Percentiles rank a stretch among this genome's conserved stretches.
phyloP scores from a whole-genome alignment of 2,329 filamentous ascomycete genomes.

The Hypoxylon sp. region DNA sequence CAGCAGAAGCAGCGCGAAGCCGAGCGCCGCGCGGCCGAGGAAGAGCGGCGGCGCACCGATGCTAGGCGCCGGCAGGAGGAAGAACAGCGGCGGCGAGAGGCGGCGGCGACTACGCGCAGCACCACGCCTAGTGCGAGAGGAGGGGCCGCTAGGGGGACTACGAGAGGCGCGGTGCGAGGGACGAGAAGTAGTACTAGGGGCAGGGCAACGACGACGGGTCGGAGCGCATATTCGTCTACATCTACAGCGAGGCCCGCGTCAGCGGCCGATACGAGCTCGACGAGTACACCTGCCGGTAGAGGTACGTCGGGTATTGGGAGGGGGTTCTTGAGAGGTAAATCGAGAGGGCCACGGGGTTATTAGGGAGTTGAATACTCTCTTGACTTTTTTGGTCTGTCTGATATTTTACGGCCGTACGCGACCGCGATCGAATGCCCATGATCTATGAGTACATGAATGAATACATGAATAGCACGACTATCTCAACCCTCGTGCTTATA shows the following conservation, averaged over 20 bases:
- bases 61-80: slow-evolving; percentile 73
- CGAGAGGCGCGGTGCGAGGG: slow-evolving; percentile 35
- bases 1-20: slow-evolving; percentile 78
- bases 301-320: slow-evolving; percentile 59
- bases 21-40: slow-evolving; percentile 80
- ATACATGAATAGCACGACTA: slow-evolving; percentile 12
- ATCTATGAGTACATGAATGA: slow-evolving; percentile 25
- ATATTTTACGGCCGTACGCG: background rate
- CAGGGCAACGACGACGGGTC: slow-evolving; percentile 51
- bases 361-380: slow-evolving; percentile 10
- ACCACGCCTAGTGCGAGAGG: background rate
- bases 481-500: background rate
- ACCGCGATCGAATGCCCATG: background rate
- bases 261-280: slow-evolving; percentile 46
- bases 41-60: slow-evolving; percentile 81
- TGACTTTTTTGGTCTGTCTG: background rate
- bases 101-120: slow-evolving; percentile 41
- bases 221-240: slow-evolving; percentile 49
- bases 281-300: slow-evolving; percentile 50
- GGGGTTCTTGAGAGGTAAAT: slow-evolving; percentile 63
- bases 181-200: slow-evolving; percentile 44
- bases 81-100: slow-evolving; percentile 62
- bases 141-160: slow-evolving; percentile 14
- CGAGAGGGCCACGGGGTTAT: slow-evolving; percentile 62
- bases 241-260: slow-evolving; percentile 26